Base-by-base conservation (phyloP, 2,329 filamentous ascomycete genomes). In the Coniella vitis region DNA sequence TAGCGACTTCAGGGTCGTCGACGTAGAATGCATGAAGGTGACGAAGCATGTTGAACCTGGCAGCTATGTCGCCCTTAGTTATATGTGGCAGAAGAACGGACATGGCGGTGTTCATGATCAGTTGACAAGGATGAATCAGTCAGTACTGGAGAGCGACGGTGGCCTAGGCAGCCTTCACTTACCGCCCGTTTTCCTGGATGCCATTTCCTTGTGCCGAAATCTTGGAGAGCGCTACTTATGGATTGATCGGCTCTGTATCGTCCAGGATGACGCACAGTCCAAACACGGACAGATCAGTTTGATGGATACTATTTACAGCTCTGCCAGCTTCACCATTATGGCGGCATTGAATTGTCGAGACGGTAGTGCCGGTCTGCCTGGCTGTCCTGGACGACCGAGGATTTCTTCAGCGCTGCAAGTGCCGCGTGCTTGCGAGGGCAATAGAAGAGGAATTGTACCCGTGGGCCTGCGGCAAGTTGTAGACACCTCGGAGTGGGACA, bases 221-320 rank as follows among this genome's bases (percentile, higher is more conserved):
- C 32, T 50, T 1, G 22, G 32, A 0, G 20, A 38, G 7, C 42
- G 43, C 1, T 61, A 56, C 38, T 53, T 63, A n/a, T 63, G 61
- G 60, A 51, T 62, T 16, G 60, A 63, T 21, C 53, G 56, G 12
- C 41, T 60, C 10, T 63, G 61, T 35, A 57, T 63, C 1, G 40
- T 60, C 16, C 61, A 63, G 38, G 57, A 61, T 37, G 58, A 60
- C 7, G 41, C 44, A 19, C n/a, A 40, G 20, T 50, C 54, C 17
- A 53, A 56, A 21, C 49, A 53, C 9, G 41, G 57, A 8, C 55
- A 61, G 39, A 57, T 61, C 35, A 52, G 52, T 3, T 54, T 55
- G 43, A 62, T 62, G 60, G 58, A 60, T 13, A 48, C 56, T 1
- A 41, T 60, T 3, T 62, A 60, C 37, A 54, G 55, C 10, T 40